These are phyloP conservation scores for Phalaenopsis hybrid DNA, from an alignment of 116 monocot genomes.

Conservation along the genomic window DNA sequence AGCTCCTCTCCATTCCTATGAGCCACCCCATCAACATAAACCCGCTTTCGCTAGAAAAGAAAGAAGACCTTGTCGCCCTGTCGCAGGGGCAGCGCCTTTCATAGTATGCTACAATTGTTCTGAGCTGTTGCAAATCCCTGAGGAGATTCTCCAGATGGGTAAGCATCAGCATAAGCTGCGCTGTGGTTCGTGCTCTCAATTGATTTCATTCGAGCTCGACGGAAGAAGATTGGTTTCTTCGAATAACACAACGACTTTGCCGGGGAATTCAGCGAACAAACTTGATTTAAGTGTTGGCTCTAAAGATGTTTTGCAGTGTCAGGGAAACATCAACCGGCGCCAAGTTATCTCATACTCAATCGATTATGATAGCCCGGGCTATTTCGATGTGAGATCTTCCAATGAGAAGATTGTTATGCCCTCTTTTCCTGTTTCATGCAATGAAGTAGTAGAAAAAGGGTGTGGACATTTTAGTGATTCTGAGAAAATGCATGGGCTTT, in stretches of 20 bases:
- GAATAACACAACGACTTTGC: not conserved
- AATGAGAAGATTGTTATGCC: slow-evolving; percentile 56
- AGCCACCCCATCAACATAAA: slow-evolving; percentile 26
- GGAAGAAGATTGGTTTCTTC: slow-evolving; percentile 40
- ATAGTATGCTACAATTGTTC: slow-evolving; percentile 68
- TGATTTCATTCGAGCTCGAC: slow-evolving; percentile 52
- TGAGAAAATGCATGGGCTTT: slow-evolving; percentile 43
- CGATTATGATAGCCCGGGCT: slow-evolving; percentile 13
- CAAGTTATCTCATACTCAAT: slow-evolving; percentile 1
- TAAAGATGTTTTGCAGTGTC: slow-evolving; percentile 1
- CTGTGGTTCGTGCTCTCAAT: slow-evolving; percentile 74
- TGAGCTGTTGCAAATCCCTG: slow-evolving; percentile 68
- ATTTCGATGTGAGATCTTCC: slow-evolving; percentile 21
- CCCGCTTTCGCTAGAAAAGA: slow-evolving; percentile 19
- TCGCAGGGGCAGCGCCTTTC: slow-evolving; percentile 79
- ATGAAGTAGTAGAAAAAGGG: slow-evolving; percentile 41
- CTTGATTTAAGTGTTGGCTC: not conserved
- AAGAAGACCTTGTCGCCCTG: slow-evolving; percentile 47
- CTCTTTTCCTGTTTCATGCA: slow-evolving; percentile 34
- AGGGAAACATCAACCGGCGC: slow-evolving; percentile 1
- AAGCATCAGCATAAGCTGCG: slow-evolving; percentile 51
- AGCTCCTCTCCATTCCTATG: slow-evolving; percentile 24
- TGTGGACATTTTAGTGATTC: slow-evolving; percentile 31
- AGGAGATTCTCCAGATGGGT: slow-evolving; percentile 17
- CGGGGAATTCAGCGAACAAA: slow-evolving; percentile 4